phyloP scores from a whole-genome alignment of 1,139 yeast species.

The Oligophagozyma castellii region DNA sequence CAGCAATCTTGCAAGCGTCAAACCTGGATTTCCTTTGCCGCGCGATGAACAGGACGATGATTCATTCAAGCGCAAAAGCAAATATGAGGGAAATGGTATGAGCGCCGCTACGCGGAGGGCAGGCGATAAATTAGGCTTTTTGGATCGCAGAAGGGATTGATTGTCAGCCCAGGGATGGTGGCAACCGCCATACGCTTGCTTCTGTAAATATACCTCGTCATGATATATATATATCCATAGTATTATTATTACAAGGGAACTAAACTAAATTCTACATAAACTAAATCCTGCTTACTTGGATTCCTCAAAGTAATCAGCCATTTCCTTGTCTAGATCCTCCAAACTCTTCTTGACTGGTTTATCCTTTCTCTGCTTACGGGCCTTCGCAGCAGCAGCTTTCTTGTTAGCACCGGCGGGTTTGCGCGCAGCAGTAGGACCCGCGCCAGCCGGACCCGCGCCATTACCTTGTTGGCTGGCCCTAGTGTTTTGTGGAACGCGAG shows the following conservation, averaged over 20 bases:
- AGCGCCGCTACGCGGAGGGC: conserved; percentile 34
- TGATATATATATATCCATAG: conserved; percentile 1
- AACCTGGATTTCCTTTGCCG: conserved; percentile 32
- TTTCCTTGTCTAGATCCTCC: conserved; percentile 85
- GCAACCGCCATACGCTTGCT: neutral
- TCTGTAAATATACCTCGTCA: neutral
- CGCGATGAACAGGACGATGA: conserved; percentile 8
- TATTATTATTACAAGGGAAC: neutral
- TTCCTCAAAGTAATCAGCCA: conserved; percentile 66
- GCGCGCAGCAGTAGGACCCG: too few species aligned
- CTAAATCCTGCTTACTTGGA: conserved; percentile 6
- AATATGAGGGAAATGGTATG: conserved; percentile 52
- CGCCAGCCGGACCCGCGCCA: too few species aligned
- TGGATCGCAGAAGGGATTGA: conserved; percentile 20
- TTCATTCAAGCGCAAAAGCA: conserved; percentile 34
- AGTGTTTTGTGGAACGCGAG: conserved; percentile 3
- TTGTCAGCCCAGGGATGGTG: neutral
- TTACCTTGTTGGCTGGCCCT: conserved; percentile 15
- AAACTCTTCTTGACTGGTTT: conserved; percentile 57
- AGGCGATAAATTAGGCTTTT: conserved; percentile 27
- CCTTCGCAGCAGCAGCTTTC: conserved; percentile 26
- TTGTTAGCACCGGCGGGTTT: conserved; percentile 8
- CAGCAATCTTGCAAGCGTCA: conserved; percentile 26
- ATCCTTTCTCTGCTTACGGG: conserved; percentile 21
- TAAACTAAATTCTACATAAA: neutral